A percentile compares a stretch with the other conserved stretches of the same genome.
Conservation (phyloP, 108 stramenopile species). For the Pseudonitzschia delicatissima region DNA sequence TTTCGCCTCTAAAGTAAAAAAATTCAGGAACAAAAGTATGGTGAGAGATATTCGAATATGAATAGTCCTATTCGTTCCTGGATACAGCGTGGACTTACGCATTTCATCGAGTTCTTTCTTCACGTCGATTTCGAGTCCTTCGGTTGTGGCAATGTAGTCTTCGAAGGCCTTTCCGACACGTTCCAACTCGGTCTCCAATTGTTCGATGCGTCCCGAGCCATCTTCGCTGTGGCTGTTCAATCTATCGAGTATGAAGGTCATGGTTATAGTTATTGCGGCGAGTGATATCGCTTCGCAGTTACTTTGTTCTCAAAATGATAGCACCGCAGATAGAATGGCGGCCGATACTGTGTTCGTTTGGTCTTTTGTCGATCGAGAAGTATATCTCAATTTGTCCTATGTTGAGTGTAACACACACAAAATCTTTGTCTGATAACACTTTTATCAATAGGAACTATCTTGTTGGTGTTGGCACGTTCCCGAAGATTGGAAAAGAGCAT, state of each 20-base stretch:
- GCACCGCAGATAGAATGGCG: no score
- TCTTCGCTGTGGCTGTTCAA: conserved; percentile 4
- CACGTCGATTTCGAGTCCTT: conserved; percentile 59
- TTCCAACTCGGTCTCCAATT: conserved; percentile 57
- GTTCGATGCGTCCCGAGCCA: conserved; percentile 29
- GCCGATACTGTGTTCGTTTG: no score
- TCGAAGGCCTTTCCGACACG: conserved; percentile 59
- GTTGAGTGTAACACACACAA: no score
- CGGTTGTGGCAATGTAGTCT: conserved; percentile 54
- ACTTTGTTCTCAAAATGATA: no score
- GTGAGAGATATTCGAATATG: neutral
- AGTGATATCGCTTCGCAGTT: no score
- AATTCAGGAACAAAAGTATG: neutral
- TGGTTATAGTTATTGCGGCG: no score
- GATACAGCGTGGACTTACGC: conserved; percentile 39
- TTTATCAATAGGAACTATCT: no score
- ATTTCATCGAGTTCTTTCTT: conserved; percentile 62
- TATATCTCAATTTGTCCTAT: no score
- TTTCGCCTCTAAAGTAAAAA: conserved; percentile 42
- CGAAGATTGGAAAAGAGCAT: no score
- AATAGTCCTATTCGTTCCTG: neutral
- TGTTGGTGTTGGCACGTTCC: no score
- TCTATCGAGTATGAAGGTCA: conserved; percentile 2
- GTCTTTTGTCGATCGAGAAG: no score
- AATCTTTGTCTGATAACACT: no score